Evolutionary conservation across 768 basidiomycete genomes (phyloP), one percentile per base, ranked within the genome.

Genomic region (Lactarius quietus): DNA sequence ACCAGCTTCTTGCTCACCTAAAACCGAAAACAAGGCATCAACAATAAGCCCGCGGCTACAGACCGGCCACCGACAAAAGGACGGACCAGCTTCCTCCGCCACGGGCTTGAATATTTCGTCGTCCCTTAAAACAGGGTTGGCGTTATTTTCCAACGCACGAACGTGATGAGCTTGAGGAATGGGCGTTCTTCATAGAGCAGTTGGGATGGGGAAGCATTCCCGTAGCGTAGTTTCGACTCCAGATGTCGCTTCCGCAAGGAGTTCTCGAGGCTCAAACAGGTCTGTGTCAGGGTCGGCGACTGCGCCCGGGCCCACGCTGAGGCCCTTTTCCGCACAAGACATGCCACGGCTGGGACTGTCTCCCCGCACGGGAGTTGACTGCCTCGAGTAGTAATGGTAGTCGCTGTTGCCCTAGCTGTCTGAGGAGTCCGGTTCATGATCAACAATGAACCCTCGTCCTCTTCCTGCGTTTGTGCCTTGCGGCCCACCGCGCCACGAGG

Each of bases 81-180:
- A 35, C 83, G 60, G 56, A 85, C 88, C 81, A 33, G 79, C 75
- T 38, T 83, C 78, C 66, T 88, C 83, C 3, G 79, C 77, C 1
- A 80, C 72, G 1, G 88, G 76, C 68, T 85, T 75, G 35, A 90
- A 72, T 17, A 90, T 74, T 12, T 90, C 89, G 48, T 89, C 87
- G 53, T 87, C 81, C 9, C 79, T 58, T 39, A 74, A 67, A 84
- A 93, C 76, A 78, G 80, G 62, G 81, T 74, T 60, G 82, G 76
- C 2, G 82, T 84, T 52, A 80, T 59, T 15, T 80, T 77, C 0
- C 87, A 84, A 20, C 78, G 84, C 15, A 93, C 89, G 68, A 93
- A 93, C 15, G 76, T 75, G 68, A 93, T 77, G 0, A 90, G 91
- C n/a, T 79, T 78, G 20, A 92, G 77, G 0, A 85, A 76, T 1